These are phyloP conservation scores for Diutina mesorugosa DNA, from an alignment of 1,139 yeast genomes.

Conservation along the genomic window DNA sequence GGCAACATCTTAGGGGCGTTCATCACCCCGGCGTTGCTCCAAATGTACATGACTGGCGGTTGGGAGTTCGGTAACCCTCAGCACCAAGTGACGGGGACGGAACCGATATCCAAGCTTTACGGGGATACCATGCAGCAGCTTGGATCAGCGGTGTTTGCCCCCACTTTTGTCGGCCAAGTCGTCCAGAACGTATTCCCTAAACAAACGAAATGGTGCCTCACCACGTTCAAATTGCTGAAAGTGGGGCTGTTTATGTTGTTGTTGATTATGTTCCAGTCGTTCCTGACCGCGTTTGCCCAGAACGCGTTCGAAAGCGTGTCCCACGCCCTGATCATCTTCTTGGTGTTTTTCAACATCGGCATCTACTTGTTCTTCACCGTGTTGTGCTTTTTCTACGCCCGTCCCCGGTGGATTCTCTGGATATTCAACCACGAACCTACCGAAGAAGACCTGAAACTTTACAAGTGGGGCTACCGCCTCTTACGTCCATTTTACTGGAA, in stretches of 20 bases:
- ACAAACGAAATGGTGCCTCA: conserved; percentile 45
- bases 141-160: conserved; percentile 73
- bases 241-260: conserved; percentile 71
- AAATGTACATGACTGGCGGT: conserved; percentile 45
- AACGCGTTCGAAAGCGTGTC: conserved; percentile 64
- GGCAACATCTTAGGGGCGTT: conserved; percentile 82
- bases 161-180: conserved; percentile 80
- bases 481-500: conserved; percentile 61
- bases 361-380: conserved; percentile 64
- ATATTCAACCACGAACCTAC: conserved; percentile 36
- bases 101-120: conserved; percentile 43
- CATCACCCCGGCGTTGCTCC: conserved; percentile 72
- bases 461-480: conserved; percentile 23
- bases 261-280: conserved; percentile 72
- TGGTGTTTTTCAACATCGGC: conserved; percentile 73
- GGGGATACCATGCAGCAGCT: conserved; percentile 72
- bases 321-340: conserved; percentile 53
- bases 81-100: conserved; percentile 27
- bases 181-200: conserved; percentile 57
- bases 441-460: conserved; percentile 25
- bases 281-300: conserved; percentile 80
- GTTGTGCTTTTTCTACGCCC: conserved; percentile 41
- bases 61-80: conserved; percentile 85
- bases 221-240: conserved; percentile 50
- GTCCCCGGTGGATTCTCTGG: conserved; percentile 41